Evolutionary conservation across 2,329 filamentous ascomycete species (phyloP).

Genomic region (Domatiomyces globalis): DNA sequence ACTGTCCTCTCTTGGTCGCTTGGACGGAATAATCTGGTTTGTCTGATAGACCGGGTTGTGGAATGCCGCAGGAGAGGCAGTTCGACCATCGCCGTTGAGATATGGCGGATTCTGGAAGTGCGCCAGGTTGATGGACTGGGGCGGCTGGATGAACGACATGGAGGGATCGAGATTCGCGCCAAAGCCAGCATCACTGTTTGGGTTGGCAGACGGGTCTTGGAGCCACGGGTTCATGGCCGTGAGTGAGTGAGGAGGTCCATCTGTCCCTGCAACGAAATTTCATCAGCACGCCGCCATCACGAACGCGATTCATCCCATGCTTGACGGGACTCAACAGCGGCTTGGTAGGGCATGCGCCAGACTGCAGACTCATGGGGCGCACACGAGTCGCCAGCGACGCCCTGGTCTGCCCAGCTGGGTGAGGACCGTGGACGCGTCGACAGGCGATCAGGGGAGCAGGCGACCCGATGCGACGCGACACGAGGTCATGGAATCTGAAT

Average conservation of each 20-base stretch:
- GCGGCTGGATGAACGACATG: constrained; percentile 34
- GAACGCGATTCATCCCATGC: constrained; percentile 6
- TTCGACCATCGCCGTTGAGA: constrained; percentile 74
- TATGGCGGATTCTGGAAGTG: constrained; percentile 45
- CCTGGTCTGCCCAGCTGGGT: too few species aligned
- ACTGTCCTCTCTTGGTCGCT: constrained; percentile 73
- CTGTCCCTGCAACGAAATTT: constrained; percentile 23
- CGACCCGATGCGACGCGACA: constrained; percentile 1
- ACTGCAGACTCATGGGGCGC: not conserved
- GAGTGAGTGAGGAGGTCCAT: constrained; percentile 32
- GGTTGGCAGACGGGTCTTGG: constrained; percentile 33
- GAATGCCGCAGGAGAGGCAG: constrained; percentile 60
- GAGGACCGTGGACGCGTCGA: not conserved
- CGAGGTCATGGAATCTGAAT: constrained; percentile 2
- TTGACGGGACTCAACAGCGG: not conserved
- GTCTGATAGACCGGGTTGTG: constrained; percentile 68
- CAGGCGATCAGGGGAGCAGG: not conserved
- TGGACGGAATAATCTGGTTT: constrained; percentile 76
- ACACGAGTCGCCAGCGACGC: constrained; percentile 1
- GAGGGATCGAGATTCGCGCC: constrained; percentile 33
- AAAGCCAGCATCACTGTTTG: constrained; percentile 37
- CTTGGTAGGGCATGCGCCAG: not conserved
- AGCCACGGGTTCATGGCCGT: constrained; percentile 40
- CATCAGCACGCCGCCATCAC: constrained; percentile 17
- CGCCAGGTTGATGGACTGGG: constrained; percentile 35